phyloP scores from a whole-genome alignment of 441 rosid species.

The Lagerstroemia fauriei region DNA sequence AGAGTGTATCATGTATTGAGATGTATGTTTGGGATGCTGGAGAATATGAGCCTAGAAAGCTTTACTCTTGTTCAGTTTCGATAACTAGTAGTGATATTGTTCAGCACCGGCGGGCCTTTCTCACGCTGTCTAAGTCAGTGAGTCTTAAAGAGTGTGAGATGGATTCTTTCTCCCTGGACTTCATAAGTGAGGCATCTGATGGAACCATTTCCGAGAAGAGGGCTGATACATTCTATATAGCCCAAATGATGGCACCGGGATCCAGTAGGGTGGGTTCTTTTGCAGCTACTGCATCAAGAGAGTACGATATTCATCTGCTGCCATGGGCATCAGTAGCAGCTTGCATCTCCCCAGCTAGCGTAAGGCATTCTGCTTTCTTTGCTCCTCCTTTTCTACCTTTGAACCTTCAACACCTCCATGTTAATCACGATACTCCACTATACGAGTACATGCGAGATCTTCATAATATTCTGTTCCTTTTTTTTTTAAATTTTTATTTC shows the following conservation, averaged over 20 bases:
- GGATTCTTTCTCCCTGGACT: conserved; percentile 75
- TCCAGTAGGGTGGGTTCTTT: conserved; percentile 77
- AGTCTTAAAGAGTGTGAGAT: conserved; percentile 47
- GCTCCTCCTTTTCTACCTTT: background rate
- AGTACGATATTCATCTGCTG: conserved; percentile 84
- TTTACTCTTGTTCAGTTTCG: conserved; percentile 62
- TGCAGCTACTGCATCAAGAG: conserved; percentile 84
- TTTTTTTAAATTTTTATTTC: background rate
- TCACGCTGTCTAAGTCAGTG: conserved; percentile 65
- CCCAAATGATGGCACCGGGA: conserved; percentile 83
- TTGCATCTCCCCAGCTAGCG: conserved; percentile 72
- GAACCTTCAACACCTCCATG: background rate
- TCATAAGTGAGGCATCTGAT: conserved; percentile 61
- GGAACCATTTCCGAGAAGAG: conserved; percentile 55
- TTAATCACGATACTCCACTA: background rate
- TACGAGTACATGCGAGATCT: background rate
- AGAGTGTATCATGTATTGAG: conserved; percentile 70
- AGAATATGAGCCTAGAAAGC: conserved; percentile 65
- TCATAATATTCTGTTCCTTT: background rate
- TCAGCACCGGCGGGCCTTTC: conserved; percentile 77
- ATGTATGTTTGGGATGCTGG: conserved; percentile 82
- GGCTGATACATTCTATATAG: conserved; percentile 68
- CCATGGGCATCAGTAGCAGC: conserved; percentile 99
- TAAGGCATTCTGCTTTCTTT: conserved; percentile 36
- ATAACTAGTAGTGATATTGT: conserved; percentile 53